Evolutionary conservation across 2,329 filamentous ascomycete species (phyloP).

Genomic region (Microdochium trichocladiopsis): DNA sequence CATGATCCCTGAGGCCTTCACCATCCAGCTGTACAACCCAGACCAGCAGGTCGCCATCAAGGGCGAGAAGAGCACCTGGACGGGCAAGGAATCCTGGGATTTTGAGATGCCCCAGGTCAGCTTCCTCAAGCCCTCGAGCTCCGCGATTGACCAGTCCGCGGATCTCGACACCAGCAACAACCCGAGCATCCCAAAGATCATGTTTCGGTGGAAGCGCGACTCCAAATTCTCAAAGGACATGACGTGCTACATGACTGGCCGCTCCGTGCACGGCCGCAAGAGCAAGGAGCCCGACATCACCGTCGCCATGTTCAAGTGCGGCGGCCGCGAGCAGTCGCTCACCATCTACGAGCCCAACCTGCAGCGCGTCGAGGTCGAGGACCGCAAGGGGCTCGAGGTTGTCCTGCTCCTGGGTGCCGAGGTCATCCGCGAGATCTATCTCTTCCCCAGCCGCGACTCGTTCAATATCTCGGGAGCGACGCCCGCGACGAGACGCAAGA

Average conservation of each 20-base stretch:
- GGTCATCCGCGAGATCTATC: slow-evolving; percentile 58
- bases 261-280: slow-evolving; percentile 65
- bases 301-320: slow-evolving; percentile 74
- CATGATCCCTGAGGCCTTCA: slow-evolving; percentile 69
- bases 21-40: slow-evolving; percentile 88
- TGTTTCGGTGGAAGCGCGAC: slow-evolving; percentile 86
- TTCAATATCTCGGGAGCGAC: slow-evolving; percentile 63
- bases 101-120: slow-evolving; percentile 86
- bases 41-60: slow-evolving; percentile 73
- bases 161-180: slow-evolving; percentile 49
- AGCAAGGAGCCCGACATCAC: slow-evolving; percentile 93
- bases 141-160: slow-evolving; percentile 68
- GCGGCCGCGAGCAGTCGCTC: slow-evolving; percentile 56
- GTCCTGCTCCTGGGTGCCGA: slow-evolving; percentile 60
- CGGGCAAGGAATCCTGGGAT: slow-evolving; percentile 74
- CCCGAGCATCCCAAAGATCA: slow-evolving; percentile 66
- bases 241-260: slow-evolving; percentile 80
- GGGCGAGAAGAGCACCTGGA: slow-evolving; percentile 71
- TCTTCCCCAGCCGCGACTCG: slow-evolving; percentile 59
- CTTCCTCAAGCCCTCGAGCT: slow-evolving; percentile 74
- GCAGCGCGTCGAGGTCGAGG: slow-evolving; percentile 83
- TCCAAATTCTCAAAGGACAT: slow-evolving; percentile 80
- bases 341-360: slow-evolving; percentile 94
- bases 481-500: slow-evolving; percentile 27
- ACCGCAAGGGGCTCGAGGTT: slow-evolving; percentile 87